Conservation (phyloP, 306 rosid genomes). For the Neltuma alba region DNA sequence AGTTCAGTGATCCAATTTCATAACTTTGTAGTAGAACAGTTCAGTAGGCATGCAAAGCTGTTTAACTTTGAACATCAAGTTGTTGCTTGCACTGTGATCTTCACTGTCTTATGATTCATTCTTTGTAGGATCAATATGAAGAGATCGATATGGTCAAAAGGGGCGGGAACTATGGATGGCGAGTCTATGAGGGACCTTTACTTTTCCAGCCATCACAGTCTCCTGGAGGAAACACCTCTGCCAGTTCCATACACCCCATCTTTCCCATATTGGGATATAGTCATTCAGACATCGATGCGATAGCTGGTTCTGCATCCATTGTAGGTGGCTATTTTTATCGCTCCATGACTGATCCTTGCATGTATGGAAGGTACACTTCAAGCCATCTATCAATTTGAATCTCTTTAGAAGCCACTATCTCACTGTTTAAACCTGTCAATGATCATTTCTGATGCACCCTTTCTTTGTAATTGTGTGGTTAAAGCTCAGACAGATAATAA, state of each 20-base stretch:
- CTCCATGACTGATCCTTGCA: constrained; percentile 49
- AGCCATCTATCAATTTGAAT: neutral
- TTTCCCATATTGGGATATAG: constrained; percentile 44
- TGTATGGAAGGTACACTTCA: constrained; percentile 43
- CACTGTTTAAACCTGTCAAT: neutral
- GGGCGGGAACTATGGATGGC: constrained; percentile 54
- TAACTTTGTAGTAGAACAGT: neutral
- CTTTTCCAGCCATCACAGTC: constrained; percentile 33
- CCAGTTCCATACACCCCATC: constrained; percentile 35
- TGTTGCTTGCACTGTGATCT: neutral
- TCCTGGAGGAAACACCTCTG: constrained; percentile 39
- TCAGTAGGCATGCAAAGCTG: neutral
- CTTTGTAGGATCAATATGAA: constrained; percentile 41
- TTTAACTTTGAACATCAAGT: neutral
- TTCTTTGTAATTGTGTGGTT: too few relatives aligned
- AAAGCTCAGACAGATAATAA: too few relatives aligned
- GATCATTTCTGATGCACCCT: neutral
- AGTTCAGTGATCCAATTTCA: constrained; percentile 20
- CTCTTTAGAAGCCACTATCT: neutral
- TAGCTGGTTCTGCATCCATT: constrained; percentile 36
- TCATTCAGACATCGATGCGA: constrained; percentile 36
- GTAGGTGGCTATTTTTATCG: constrained; percentile 48
- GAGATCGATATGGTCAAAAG: constrained; percentile 44
- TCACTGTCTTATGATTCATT: neutral
- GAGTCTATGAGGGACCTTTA: constrained; percentile 43